These are phyloP conservation scores for Fusarium siculi DNA, from an alignment of 2,329 filamentous ascomycete genomes.

Conservation along the genomic window DNA sequence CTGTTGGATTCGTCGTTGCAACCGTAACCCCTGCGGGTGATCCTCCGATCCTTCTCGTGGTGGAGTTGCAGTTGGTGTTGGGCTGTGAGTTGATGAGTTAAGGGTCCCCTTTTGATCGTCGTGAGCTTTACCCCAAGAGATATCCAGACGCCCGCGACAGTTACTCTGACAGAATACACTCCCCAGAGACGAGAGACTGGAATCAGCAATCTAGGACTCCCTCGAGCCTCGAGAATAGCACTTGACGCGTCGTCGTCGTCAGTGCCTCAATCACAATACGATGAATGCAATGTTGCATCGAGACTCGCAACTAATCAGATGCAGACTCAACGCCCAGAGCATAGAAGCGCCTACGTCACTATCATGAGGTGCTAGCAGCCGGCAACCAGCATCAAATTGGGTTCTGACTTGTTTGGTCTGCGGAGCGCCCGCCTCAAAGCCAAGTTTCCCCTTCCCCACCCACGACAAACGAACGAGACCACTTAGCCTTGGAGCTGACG, in stretches of 20 bases:
- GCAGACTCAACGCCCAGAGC: background rate
- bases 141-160: background rate
- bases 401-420: constrained; percentile 35
- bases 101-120: constrained; percentile 20
- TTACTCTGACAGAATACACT: background rate
- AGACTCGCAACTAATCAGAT: constrained; percentile 3
- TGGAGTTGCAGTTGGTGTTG: constrained; percentile 9
- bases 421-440: constrained; percentile 30
- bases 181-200: background rate
- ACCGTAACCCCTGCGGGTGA: constrained; percentile 30
- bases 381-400: constrained; percentile 23
- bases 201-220: background rate
- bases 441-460: constrained; percentile 20
- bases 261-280: constrained; percentile 3
- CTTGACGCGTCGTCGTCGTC: constrained; percentile 13
- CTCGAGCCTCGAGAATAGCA: background rate
- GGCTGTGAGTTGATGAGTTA: background rate
- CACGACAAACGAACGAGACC: constrained; percentile 1
- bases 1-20: background rate
- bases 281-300: constrained; percentile 32
- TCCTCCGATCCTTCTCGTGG: constrained; percentile 17
- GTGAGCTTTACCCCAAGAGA: constrained; percentile 1
- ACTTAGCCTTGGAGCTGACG: constrained; percentile 3
- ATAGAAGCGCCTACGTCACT: constrained; percentile 22
- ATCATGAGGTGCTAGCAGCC: constrained; percentile 10